A percentile compares a stretch with the other conserved stretches of the same genome.
These are phyloP conservation scores for Copromyces sp. DNA, from an alignment of 495 filamentous ascomycete species.

Conservation along the genomic window DNA sequence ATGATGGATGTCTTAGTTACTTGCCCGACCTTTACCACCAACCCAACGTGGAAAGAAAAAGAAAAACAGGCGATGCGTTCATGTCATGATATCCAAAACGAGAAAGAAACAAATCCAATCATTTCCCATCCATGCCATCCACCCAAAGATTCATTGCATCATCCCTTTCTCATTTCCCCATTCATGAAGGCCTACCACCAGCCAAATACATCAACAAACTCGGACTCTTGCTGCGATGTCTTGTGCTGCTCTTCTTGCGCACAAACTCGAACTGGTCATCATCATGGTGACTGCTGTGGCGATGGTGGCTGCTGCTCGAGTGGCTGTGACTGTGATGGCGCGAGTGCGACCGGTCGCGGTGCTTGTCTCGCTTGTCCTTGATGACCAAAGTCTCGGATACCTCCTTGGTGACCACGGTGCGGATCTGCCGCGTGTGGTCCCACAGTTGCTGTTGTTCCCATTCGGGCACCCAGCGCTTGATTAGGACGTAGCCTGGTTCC, in stretches of 20 bases:
- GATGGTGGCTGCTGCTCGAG: slow-evolving; percentile 23
- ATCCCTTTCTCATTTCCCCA: neutral
- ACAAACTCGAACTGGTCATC: slow-evolving; percentile 45
- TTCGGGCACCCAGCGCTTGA: slow-evolving; percentile 67
- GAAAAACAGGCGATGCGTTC: neutral
- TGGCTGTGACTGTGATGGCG: slow-evolving; percentile 42
- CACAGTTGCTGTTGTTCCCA: slow-evolving; percentile 64
- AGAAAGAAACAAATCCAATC: neutral
- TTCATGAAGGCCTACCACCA: slow-evolving; percentile 29
- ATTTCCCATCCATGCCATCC: neutral
- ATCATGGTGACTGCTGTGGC: slow-evolving; percentile 45
- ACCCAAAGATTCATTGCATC: neutral
- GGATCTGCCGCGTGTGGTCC: slow-evolving; percentile 54
- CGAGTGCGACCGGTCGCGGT: slow-evolving; percentile 14
- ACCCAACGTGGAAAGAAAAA: neutral
- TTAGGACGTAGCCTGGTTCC: slow-evolving; percentile 63
- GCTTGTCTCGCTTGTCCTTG: slow-evolving; percentile 28
- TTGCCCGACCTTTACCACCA: neutral
- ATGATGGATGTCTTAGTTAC: neutral
- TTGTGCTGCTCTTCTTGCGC: slow-evolving; percentile 45
- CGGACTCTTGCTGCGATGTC: slow-evolving; percentile 36
- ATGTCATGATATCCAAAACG: neutral
- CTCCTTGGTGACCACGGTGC: slow-evolving; percentile 32
- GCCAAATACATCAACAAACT: slow-evolving; percentile 39
- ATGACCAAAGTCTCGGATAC: slow-evolving; percentile 28